Base-by-base conservation (phyloP, 192 early-diverging fungal species). In the Geranomyces variabilis region DNA sequence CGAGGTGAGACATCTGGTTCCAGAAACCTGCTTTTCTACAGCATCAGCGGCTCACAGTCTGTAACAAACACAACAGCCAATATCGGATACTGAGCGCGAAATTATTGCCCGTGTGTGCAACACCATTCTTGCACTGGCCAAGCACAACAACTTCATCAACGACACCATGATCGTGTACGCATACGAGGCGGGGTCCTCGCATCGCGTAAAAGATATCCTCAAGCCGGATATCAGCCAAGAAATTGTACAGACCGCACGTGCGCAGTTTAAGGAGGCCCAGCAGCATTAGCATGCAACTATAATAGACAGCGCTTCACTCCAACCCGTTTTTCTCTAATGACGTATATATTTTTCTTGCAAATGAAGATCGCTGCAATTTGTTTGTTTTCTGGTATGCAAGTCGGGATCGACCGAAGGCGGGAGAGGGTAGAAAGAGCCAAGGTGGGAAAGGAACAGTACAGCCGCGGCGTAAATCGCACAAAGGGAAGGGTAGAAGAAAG, bases 81-180 rank as follows among this genome's bases (percentile, higher is more conserved):
- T 97, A 66, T 87, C 89, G 8, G 74, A 87, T 24, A 75, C 79
- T 8, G 91, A 92, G 71, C 86, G 97, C 41, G 82, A 89, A 66
- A 81, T 85, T 15, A 96, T 99, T 84, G 95, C 96, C 0, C 89
- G 96, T 1, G 90, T 97, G 0, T 88, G 84, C 77, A 97, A 96
- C 78, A 92, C 90, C 77, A 94, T 99, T 47, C 71, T 75, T 26
- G 87, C 92, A 12, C 85, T 99, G 34, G 93, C 90, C 57, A 81
- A 83, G 46, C 81, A 91, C 66, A 91, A 88, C 64, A 86, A 91
- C 71, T 84, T 89, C 66, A 95, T 99, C 73, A 94, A 90, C 66
- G 96, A 97, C 58, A 87, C 92, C 41, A 88, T 90, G 51, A 93
- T 99, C 73, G 86, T 91, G 34, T 95, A 93, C 78, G 90, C 93